Percentiles rank a stretch among this genome's conserved stretches.
Evolutionary conservation across 2,329 filamentous ascomycete species (phyloP).

Genomic region (Cercospora janseana): DNA sequence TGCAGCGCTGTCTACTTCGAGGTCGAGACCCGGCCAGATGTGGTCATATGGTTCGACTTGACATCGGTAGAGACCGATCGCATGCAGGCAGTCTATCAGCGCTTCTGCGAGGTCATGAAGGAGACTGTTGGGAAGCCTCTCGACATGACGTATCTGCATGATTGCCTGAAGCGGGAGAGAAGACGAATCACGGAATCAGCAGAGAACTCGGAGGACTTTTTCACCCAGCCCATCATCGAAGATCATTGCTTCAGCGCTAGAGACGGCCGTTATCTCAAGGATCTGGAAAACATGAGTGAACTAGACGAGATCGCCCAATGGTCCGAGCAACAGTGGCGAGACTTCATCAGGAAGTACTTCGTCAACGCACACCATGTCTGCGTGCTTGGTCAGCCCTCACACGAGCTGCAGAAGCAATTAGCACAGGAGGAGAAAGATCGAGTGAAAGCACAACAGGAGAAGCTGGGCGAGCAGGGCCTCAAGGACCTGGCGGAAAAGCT

Average conservation of each 20-base stretch:
- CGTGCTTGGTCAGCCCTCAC: slow-evolving; percentile 81
- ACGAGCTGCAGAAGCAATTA: slow-evolving; percentile 72
- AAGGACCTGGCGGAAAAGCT: slow-evolving; percentile 71
- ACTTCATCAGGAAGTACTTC: slow-evolving; percentile 80
- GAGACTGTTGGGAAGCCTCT: slow-evolving; percentile 77
- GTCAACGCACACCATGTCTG: slow-evolving; percentile 82
- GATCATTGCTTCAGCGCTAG: slow-evolving; percentile 88
- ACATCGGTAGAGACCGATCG: slow-evolving; percentile 85
- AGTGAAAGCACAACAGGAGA: slow-evolving; percentile 72
- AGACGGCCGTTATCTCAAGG: slow-evolving; percentile 61
- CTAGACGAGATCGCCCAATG: slow-evolving; percentile 72
- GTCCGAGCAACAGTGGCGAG: slow-evolving; percentile 80
- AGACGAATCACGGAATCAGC: slow-evolving; percentile 80
- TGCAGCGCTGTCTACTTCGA: slow-evolving; percentile 81
- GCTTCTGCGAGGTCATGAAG: slow-evolving; percentile 78
- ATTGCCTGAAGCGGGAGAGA: slow-evolving; percentile 79
- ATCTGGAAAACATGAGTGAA: slow-evolving; percentile 46
- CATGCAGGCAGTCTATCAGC: slow-evolving; percentile 76
- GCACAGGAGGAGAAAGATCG: slow-evolving; percentile 79
- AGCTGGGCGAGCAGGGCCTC: slow-evolving; percentile 78
- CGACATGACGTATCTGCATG: slow-evolving; percentile 85
- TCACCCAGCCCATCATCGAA: slow-evolving; percentile 80
- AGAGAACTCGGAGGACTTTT: slow-evolving; percentile 77
- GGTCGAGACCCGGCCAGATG: slow-evolving; percentile 75
- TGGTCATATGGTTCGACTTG: slow-evolving; percentile 80